Percentiles rank a stretch among this genome's conserved stretches.
Evolutionary conservation across 2,329 filamentous ascomycete genomes (phyloP).

Genomic region (Incumbomyces delicatus): DNA sequence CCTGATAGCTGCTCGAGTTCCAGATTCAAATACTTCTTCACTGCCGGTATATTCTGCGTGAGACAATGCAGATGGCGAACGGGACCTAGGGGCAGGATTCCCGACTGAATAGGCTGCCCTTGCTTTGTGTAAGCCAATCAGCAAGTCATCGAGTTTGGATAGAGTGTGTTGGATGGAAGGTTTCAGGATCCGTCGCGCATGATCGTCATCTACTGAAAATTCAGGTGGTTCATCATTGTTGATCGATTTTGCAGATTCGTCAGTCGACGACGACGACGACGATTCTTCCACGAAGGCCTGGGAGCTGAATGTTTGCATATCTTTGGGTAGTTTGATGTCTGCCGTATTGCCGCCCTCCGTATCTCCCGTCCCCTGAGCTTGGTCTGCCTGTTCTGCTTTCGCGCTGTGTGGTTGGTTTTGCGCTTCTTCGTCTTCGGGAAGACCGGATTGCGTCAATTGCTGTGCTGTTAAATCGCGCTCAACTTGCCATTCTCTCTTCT

Average conservation of each 20-base stretch:
- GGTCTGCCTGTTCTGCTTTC: not conserved
- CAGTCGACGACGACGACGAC: not conserved
- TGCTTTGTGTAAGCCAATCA: conserved; percentile 60
- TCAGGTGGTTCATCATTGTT: conserved; percentile 32
- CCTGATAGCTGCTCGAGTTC: not conserved
- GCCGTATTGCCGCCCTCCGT: not conserved
- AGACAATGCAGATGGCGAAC: not conserved
- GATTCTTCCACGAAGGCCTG: conserved; percentile 4
- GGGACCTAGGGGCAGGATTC: conserved; percentile 4
- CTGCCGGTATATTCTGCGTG: not conserved
- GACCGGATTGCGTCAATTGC: not conserved
- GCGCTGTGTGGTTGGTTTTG: not conserved
- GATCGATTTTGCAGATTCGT: not conserved
- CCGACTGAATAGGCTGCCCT: conserved; percentile 41
- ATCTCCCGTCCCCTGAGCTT: not conserved
- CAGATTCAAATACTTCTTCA: not conserved
- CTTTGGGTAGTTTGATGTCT: not conserved
- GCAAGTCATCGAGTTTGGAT: conserved; percentile 56
- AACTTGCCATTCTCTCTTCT: conserved; percentile 2
- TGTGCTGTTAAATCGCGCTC: not conserved
- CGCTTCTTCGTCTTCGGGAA: not conserved
- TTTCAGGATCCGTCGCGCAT: conserved; percentile 53
- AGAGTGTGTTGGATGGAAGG: conserved; percentile 64
- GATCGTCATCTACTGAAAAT: conserved; percentile 61
- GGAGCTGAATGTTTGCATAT: conserved; percentile 10